Conservation (phyloP, 192 early-diverging fungal species). For the Funneliformis mosseae region DNA sequence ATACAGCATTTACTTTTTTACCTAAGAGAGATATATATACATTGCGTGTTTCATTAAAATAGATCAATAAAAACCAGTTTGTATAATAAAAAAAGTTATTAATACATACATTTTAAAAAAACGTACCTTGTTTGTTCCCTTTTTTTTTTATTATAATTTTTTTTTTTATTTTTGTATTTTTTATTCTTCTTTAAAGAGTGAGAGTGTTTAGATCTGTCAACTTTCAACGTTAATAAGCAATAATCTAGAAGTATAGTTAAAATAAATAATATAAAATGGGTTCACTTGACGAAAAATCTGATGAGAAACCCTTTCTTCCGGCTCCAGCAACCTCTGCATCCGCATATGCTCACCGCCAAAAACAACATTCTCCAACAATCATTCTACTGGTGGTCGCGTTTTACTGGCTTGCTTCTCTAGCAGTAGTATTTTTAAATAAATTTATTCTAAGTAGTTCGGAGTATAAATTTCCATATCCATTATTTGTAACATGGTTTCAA, state of each 20-base stretch:
- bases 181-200: not conserved
- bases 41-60: not conserved
- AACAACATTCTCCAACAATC: slow-evolving; percentile 41
- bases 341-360: slow-evolving; percentile 24
- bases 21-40: no score
- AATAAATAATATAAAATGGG: slow-evolving; percentile 5
- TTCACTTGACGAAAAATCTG: slow-evolving; percentile 39
- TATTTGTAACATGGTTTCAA: slow-evolving; percentile 71
- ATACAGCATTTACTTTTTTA: not conserved
- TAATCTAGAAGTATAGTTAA: not conserved
- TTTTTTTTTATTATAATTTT: not conserved
- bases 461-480: slow-evolving; percentile 65
- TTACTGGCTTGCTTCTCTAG: slow-evolving; percentile 62
- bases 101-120: not conserved
- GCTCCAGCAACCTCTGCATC: slow-evolving; percentile 37
- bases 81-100: not conserved
- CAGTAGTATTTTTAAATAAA: slow-evolving; percentile 72
- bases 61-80: not conserved
- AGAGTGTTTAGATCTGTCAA: not conserved
- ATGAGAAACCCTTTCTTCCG: slow-evolving; percentile 46
- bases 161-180: not conserved
- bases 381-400: slow-evolving; percentile 60
- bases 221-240: not conserved
- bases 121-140: not conserved
- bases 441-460: slow-evolving; percentile 61